Base-by-base conservation (phyloP, 1,284 basidiomycete species). In the Rhizopogon hawkerae region DNA sequence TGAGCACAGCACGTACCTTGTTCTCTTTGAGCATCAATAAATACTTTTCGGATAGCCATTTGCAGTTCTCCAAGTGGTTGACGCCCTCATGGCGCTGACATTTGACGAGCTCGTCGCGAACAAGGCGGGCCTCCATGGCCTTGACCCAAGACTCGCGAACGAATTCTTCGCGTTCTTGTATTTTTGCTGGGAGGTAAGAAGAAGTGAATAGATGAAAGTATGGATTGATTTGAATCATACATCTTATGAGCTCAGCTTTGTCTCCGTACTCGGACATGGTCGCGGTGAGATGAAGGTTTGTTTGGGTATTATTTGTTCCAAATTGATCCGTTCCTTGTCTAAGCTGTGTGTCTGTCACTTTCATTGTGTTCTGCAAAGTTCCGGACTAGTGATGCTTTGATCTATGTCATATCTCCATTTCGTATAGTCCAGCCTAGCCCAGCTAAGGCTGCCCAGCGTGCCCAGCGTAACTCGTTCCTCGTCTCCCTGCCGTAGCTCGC, bases 101-200 rank as follows among this genome's bases (percentile, higher is more conserved):
- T 69, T 92, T 94, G 55, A 84, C 79, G 50, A 98, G 79, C 69
- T 96, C 90, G 55, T 92, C 85, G 55, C 85, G 83, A 47, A 97
- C 91, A 52, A 98, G 76, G 45, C 91, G 82, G 21, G 85, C 83
- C 70, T 98, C 92, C 92, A 98, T 96, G 23, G 89, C 84, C 61
- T 84, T 86, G 39, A 98, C 78, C 95, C 95, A 98, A 50, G 88
- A 87, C 71, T 96, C 92, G 52, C 91, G 85, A 61, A 98, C 76
- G 68, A 81, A 77, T 42, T 83, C 74, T 53, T 95, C 92, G 45
- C 89, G 85, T 56, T 78, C 77, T 57, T 77, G 67, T 41, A 85
- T 64, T 63, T 76, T 79, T 23, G 75, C 85, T 87, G 50, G 13
- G 47, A 21, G 21, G 21, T 38, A 44, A 5, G 14, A 7, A 26